Evolutionary conservation across 805 yeast species (phyloP).

Genomic region (Deakozyma indianensis): DNA sequence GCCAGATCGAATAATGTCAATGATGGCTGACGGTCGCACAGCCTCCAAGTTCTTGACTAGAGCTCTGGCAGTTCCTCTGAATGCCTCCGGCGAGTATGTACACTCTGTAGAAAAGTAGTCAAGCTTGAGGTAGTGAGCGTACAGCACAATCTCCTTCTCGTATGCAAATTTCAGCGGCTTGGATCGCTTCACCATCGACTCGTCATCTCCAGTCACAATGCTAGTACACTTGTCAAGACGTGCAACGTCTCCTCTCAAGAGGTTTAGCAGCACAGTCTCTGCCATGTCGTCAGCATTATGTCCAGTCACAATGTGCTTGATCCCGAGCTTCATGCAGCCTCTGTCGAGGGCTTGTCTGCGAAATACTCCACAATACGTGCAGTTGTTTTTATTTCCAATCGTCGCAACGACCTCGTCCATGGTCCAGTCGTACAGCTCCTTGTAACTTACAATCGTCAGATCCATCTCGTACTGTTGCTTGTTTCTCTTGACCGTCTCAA

Average conservation of each 20-base stretch:
- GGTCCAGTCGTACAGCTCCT: slow-evolving; percentile 89
- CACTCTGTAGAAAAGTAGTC: slow-evolving; percentile 97
- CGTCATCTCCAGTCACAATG: slow-evolving; percentile 68
- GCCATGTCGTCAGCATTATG: slow-evolving; percentile 99
- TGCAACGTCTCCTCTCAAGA: slow-evolving; percentile 91
- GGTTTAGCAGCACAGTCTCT: slow-evolving; percentile 90
- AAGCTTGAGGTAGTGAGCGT: slow-evolving; percentile 89
- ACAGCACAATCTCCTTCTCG: slow-evolving; percentile 92
- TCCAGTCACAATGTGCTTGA: slow-evolving; percentile 89
- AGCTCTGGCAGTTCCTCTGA: slow-evolving; percentile 92
- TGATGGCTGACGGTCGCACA: slow-evolving; percentile 80
- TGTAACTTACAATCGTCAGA: slow-evolving; percentile 67
- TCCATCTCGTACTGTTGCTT: slow-evolving; percentile 74
- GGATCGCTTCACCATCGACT: slow-evolving; percentile 78
- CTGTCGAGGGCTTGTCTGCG: slow-evolving; percentile 93
- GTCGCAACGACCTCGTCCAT: slow-evolving; percentile 96
- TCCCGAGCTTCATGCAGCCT: slow-evolving; percentile 79
- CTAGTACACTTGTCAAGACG: slow-evolving; percentile 78
- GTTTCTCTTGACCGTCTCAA: slow-evolving; percentile 92
- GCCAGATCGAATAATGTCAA: slow-evolving; percentile 90
- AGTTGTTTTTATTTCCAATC: slow-evolving; percentile 85
- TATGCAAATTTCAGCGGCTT: slow-evolving; percentile 94
- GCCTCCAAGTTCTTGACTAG: slow-evolving; percentile 81
- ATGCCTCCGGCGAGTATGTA: slow-evolving; percentile 96
- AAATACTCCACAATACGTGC: slow-evolving; percentile 96